Conservation (phyloP, 768 basidiomycete species). For the Thelephora ganbajun region DNA sequence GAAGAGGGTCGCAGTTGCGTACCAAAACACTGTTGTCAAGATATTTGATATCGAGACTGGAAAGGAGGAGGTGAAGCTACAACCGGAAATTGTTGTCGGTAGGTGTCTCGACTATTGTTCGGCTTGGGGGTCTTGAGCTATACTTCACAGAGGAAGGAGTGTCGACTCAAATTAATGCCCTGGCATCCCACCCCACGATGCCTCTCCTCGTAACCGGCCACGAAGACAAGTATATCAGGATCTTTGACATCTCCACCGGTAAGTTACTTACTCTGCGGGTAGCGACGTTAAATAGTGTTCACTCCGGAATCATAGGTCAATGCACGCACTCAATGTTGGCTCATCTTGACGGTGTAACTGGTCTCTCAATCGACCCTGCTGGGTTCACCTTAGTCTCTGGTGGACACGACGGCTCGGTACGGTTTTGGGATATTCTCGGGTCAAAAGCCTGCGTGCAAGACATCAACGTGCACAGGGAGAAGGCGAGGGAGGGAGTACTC, state of each 20-base stretch:
- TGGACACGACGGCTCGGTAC: constrained; percentile 86
- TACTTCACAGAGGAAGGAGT: constrained; percentile 42
- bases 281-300: background rate
- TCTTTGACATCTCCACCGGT: constrained; percentile 82
- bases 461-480: constrained; percentile 77
- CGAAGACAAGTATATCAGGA: constrained; percentile 86
- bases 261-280: constrained; percentile 13
- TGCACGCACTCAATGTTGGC: constrained; percentile 85
- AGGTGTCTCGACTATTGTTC: constrained; percentile 12
- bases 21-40: constrained; percentile 79
- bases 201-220: constrained; percentile 79
- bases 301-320: constrained; percentile 34
- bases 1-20: constrained; percentile 83
- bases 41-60: constrained; percentile 86
- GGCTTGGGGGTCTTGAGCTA: background rate
- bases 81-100: constrained; percentile 49
- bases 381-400: constrained; percentile 82
- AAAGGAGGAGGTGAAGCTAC: constrained; percentile 51
- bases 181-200: constrained; percentile 85
- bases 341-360: constrained; percentile 86
- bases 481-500: constrained; percentile 82
- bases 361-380: constrained; percentile 75
- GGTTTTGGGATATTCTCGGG: constrained; percentile 88
- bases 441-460: constrained; percentile 79
- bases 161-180: constrained; percentile 71